These are phyloP conservation scores for Blastocystis sp. DNA, from an alignment of 352 stramenopile species.

Conservation along the genomic window DNA sequence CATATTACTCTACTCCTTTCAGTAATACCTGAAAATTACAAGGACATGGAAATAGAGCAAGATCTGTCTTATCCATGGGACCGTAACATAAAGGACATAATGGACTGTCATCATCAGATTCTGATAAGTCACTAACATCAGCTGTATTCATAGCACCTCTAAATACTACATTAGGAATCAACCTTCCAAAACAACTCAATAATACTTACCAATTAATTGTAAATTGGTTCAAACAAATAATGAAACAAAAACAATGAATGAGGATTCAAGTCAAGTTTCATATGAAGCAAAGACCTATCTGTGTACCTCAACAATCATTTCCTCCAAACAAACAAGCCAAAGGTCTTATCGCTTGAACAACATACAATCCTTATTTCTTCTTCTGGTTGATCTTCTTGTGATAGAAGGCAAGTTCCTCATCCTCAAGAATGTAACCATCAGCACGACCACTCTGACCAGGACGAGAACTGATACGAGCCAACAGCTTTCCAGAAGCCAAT, in stretches of 20 bases:
- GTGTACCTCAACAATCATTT: background rate
- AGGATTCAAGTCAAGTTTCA: background rate
- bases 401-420: slow-evolving; percentile 56
- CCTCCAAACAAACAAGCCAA: background rate
- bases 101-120: slow-evolving; percentile 71
- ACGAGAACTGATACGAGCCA: too few relatives aligned
- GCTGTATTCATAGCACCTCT: background rate
- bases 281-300: background rate
- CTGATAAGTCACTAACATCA: slow-evolving; percentile 16
- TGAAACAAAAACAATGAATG: background rate
- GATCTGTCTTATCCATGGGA: slow-evolving; percentile 92
- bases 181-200: background rate
- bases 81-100: slow-evolving; percentile 95
- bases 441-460: too few relatives aligned
- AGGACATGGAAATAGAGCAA: slow-evolving; percentile 94
- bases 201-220: background rate
- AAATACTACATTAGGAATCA: background rate
- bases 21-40: slow-evolving; percentile 97
- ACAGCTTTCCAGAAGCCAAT: too few relatives aligned
- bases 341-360: slow-evolving; percentile 32
- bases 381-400: slow-evolving; percentile 63
- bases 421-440: too few relatives aligned
- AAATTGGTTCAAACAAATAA: background rate
- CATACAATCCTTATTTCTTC: slow-evolving; percentile 41
- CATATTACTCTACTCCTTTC: background rate